A percentile compares a stretch with the other conserved stretches of the same genome.
phyloP scores from a whole-genome alignment of 768 basidiomycete genomes.

The Trametes cingulata region DNA sequence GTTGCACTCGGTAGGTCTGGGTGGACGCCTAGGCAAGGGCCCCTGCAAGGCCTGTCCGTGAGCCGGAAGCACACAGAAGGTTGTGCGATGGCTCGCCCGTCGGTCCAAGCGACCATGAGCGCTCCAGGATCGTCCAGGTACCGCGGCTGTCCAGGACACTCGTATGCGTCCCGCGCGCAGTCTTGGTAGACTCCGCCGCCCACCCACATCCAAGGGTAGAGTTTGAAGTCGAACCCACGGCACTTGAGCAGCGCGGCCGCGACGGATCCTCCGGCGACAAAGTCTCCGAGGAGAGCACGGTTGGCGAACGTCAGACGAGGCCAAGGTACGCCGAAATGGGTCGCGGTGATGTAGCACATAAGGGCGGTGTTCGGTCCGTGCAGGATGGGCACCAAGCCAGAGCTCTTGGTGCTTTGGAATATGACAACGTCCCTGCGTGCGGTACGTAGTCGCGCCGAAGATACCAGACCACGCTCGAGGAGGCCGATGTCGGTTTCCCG shows the following conservation, averaged over 20 bases:
- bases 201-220: not conserved
- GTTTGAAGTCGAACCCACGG: not conserved
- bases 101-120: not conserved
- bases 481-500: not conserved
- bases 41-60: not conserved
- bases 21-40: too few relatives aligned
- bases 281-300: not conserved
- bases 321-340: not conserved
- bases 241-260: not conserved
- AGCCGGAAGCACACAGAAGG: not conserved
- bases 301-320: not conserved
- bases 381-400: not conserved
- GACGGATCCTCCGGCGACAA: not conserved
- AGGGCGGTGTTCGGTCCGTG: not conserved
- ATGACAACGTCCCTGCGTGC: not conserved
- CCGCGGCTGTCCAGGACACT: not conserved
- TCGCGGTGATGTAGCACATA: not conserved
- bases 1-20: too few relatives aligned
- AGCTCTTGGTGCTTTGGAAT: not conserved
- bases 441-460: not conserved
- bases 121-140: not conserved
- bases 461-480: not conserved
- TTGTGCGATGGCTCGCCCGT: not conserved
- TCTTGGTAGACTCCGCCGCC: not conserved
- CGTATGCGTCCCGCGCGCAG: not conserved